Percentiles rank a stretch among this genome's conserved stretches.
Evolutionary conservation across 176 grass and related monocot species (phyloP).

Genomic region (Chloris gayana): DNA sequence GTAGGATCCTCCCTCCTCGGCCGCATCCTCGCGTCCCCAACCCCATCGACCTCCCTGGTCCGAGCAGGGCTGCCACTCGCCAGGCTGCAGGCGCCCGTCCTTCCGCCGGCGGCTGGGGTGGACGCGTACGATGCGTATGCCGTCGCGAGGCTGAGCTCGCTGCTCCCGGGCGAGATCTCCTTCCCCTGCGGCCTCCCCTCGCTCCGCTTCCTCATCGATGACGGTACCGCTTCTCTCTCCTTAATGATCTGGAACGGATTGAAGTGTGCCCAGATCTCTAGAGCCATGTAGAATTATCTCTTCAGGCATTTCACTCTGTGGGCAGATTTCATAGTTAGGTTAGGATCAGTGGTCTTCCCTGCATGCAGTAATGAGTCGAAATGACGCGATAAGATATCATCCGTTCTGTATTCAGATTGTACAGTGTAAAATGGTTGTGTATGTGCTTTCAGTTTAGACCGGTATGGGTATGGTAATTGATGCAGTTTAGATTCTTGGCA

Average conservation of each 20-base stretch:
- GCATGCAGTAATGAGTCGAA: background rate
- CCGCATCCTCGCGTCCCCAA: slow-evolving; percentile 53
- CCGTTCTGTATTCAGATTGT: background rate
- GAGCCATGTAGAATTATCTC: background rate
- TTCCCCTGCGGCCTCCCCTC: slow-evolving; percentile 81
- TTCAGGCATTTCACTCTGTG: background rate
- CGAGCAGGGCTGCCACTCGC: slow-evolving; percentile 39
- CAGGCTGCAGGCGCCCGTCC: slow-evolving; percentile 35
- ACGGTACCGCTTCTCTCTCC: slow-evolving; percentile 39
- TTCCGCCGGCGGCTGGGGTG: background rate
- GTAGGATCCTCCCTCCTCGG: slow-evolving; percentile 48
- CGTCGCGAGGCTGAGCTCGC: slow-evolving; percentile 47
- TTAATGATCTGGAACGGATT: background rate
- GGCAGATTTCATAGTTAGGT: background rate
- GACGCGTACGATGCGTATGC: slow-evolving; percentile 49
- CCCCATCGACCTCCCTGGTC: slow-evolving; percentile 11
- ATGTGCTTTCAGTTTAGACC: too few relatives aligned
- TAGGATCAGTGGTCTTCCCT: background rate
- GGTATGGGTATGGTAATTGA: too few relatives aligned
- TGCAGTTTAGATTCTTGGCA: too few relatives aligned
- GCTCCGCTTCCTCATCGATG: slow-evolving; percentile 81
- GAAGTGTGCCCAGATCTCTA: background rate
- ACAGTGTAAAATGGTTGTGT: too few relatives aligned
- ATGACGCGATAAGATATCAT: background rate
- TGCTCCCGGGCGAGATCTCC: slow-evolving; percentile 41